Evolutionary conservation across 2,329 filamentous ascomycete genomes (phyloP).

Genomic region (Ceratocystis colombiana): DNA sequence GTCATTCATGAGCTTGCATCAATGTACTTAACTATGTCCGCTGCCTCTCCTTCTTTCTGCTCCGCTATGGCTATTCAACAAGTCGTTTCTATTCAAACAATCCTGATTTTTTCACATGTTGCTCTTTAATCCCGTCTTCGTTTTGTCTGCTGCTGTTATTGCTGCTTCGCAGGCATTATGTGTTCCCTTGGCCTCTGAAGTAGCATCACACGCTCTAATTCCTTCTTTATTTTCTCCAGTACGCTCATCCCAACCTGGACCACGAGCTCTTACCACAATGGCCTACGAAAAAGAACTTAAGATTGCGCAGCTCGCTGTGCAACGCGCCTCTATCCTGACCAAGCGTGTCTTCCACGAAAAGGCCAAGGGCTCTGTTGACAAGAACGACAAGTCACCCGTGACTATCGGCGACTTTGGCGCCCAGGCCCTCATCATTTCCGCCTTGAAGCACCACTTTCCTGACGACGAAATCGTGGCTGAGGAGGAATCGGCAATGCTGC

Average conservation of each 20-base stretch:
- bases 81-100: neutral
- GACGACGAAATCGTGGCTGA: slow-evolving; percentile 86
- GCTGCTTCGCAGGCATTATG: neutral
- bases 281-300: slow-evolving; percentile 57
- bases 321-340: slow-evolving; percentile 55
- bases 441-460: slow-evolving; percentile 82
- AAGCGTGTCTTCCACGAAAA: slow-evolving; percentile 59
- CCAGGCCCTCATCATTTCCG: slow-evolving; percentile 88
- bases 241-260: neutral
- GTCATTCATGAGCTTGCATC: neutral
- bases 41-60: slow-evolving; percentile 7
- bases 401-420: slow-evolving; percentile 97
- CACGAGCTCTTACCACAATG: slow-evolving; percentile 32
- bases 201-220: slow-evolving; percentile 15
- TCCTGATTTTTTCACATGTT: neutral
- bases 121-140: neutral
- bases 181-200: neutral
- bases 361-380: slow-evolving; percentile 78
- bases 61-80: neutral
- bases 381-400: slow-evolving; percentile 91
- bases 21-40: neutral
- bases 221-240: slow-evolving; percentile 9
- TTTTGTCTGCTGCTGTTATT: slow-evolving; percentile 17
- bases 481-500: slow-evolving; percentile 77
- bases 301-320: slow-evolving; percentile 78